Conservation (phyloP, 2,329 filamentous ascomycete species). For the Nemania sp. region DNA sequence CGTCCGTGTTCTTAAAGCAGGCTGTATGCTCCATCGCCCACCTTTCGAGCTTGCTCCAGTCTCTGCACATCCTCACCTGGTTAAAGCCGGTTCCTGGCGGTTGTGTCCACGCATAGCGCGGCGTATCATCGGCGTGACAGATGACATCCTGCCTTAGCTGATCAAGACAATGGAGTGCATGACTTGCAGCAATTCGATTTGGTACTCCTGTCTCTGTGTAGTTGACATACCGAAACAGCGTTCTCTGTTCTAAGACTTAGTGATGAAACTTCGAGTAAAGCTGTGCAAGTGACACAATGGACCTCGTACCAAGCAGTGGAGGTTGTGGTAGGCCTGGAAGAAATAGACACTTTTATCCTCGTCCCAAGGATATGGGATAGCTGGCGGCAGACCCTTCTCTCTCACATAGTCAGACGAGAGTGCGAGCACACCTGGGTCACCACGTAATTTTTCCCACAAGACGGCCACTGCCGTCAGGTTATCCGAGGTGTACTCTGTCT, state of each 20-base stretch:
- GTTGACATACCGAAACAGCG: constrained; percentile 11
- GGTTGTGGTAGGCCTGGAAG: constrained; percentile 9
- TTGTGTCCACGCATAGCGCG: constrained; percentile 5
- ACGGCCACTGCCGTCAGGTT: background rate
- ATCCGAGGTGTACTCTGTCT: background rate
- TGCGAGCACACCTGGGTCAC: background rate
- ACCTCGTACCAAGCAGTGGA: constrained; percentile 10
- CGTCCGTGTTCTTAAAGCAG: constrained; percentile 2
- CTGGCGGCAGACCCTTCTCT: constrained; percentile 4
- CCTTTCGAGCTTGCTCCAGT: constrained; percentile 7
- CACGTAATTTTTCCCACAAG: background rate
- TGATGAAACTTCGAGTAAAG: background rate
- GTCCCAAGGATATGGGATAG: constrained; percentile 10
- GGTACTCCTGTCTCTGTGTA: background rate
- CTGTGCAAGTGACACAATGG: background rate
- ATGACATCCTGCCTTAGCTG: constrained; percentile 15
- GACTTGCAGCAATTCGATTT: background rate
- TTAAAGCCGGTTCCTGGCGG: constrained; percentile 1
- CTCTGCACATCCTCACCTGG: constrained; percentile 12
- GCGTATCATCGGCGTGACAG: constrained; percentile 18
- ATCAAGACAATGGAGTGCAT: constrained; percentile 14
- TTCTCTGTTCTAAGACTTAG: background rate
- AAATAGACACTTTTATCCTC: constrained; percentile 11
- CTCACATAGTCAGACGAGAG: background rate
- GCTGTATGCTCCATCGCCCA: constrained; percentile 9